A percentile compares a stretch with the other conserved stretches of the same genome.
Conservation (phyloP, 768 basidiomycete genomes). For the Ephemerocybe angulata region DNA sequence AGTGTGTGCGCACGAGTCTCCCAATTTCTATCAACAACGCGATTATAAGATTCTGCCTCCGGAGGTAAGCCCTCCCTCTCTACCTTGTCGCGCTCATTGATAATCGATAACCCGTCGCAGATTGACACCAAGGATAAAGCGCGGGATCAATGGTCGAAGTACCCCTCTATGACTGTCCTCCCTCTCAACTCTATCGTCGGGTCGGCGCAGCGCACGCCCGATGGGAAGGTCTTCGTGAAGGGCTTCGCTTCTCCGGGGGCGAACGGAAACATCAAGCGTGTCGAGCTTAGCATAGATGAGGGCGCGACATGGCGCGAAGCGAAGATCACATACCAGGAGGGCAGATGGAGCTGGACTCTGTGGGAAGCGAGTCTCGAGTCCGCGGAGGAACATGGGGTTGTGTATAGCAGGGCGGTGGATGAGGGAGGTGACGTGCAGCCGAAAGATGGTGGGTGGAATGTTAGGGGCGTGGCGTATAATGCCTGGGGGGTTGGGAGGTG, state of each 20-base stretch:
- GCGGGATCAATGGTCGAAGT: constrained; percentile 45
- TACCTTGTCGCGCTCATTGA: neutral
- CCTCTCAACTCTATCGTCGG: constrained; percentile 63
- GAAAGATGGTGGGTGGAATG: constrained; percentile 54
- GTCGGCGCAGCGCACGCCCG: constrained; percentile 21
- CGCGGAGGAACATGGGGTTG: no score
- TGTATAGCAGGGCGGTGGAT: constrained; percentile 53
- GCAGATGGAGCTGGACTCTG: constrained; percentile 71
- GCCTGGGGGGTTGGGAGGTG: constrained; percentile 45
- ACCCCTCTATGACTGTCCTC: constrained; percentile 54
- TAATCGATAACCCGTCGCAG: constrained; percentile 21
- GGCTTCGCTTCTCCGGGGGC: constrained; percentile 56
- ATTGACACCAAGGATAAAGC: constrained; percentile 46
- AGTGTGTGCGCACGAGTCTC: constrained; percentile 51
- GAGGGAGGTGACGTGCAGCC: constrained; percentile 45
- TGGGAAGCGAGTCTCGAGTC: constrained; percentile 53
- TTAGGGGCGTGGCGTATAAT: constrained; percentile 61
- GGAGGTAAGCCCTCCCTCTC: constrained; percentile 26
- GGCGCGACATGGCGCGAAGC: constrained; percentile 51
- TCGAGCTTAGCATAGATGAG: constrained; percentile 51
- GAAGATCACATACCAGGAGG: constrained; percentile 54
- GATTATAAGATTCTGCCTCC: constrained; percentile 68
- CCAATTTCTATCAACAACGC: constrained; percentile 67
- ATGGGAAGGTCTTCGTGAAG: constrained; percentile 33
- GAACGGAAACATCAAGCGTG: constrained; percentile 39